Evolutionary conservation across 305 asterid genomes (phyloP).

Genomic region (Petunia hybrid): DNA sequence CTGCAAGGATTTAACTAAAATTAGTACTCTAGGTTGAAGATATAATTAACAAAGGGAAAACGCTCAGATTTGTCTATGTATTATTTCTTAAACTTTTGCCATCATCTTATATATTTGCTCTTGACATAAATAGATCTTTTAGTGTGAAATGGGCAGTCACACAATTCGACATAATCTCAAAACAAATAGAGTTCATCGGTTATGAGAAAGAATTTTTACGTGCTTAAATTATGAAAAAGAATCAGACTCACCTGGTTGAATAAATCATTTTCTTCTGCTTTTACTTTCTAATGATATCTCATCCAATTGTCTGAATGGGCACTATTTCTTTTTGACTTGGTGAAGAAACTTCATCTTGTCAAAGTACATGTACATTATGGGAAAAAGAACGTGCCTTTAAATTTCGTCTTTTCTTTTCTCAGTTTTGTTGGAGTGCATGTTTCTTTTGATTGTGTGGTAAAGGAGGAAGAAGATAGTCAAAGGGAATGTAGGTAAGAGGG

Average conservation of each 20-base stretch:
- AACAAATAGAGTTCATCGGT: no score
- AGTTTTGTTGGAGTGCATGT: not conserved
- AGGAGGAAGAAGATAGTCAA: not conserved
- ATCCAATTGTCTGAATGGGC: not conserved
- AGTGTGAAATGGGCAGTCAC: no score
- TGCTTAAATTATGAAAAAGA: no score
- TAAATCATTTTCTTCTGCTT: not conserved
- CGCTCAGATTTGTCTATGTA: no score
- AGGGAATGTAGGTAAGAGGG: not conserved
- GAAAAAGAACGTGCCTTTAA: not conserved
- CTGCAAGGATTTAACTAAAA: slow-evolving; percentile 42
- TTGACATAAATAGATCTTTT: no score
- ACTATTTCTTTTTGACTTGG: not conserved
- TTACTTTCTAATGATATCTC: slow-evolving; percentile 7
- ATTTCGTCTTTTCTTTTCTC: not conserved
- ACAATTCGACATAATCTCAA: no score
- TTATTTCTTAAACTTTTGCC: no score
- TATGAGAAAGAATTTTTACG: no score
- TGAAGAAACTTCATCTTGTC: not conserved
- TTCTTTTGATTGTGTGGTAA: not conserved
- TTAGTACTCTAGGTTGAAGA: not conserved
- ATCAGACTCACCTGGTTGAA: no score
- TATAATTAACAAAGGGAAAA: no score
- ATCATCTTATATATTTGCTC: no score
- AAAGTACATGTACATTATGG: not conserved